Percentiles rank a stretch among this genome's conserved stretches.
Evolutionary conservation across 2,329 filamentous ascomycete species (phyloP).

Genomic region (Chaetomium olivaceum): DNA sequence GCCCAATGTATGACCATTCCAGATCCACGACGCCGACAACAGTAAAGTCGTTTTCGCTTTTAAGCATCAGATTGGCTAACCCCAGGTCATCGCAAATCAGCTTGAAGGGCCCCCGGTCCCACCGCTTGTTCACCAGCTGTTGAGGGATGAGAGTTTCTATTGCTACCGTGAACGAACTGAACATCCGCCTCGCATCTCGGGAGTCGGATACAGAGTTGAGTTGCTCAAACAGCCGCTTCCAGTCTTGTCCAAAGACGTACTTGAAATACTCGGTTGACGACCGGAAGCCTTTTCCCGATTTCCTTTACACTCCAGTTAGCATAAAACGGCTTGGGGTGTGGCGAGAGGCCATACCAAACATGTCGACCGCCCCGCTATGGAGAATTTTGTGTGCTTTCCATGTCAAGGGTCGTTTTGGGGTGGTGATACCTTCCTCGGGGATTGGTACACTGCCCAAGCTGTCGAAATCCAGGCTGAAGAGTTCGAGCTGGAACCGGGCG

Average conservation of each 20-base stretch:
- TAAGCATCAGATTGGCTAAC: too few relatives aligned
- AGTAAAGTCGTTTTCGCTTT: too few relatives aligned
- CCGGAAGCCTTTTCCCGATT: not conserved
- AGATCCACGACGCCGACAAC: too few relatives aligned
- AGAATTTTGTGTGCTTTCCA: not conserved
- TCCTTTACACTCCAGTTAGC: not conserved
- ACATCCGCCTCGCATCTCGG: not conserved
- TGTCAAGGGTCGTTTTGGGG: not conserved
- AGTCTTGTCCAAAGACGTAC: not conserved
- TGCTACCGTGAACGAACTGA: not conserved
- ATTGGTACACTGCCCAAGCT: not conserved
- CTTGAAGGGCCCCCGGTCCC: not conserved
- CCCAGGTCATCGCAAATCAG: not conserved
- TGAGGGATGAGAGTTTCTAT: not conserved
- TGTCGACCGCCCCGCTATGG: not conserved
- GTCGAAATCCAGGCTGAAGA: not conserved
- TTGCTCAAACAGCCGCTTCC: not conserved
- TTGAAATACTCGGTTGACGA: not conserved
- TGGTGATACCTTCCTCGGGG: not conserved
- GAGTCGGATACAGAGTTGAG: not conserved
- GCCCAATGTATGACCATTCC: too few relatives aligned
- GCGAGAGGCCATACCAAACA: not conserved
- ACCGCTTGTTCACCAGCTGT: not conserved
- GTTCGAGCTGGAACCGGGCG: not conserved
- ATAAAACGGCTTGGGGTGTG: not conserved